phyloP scores from a whole-genome alignment of 2,329 filamentous ascomycete species.

The Aplosporella prunicola region DNA sequence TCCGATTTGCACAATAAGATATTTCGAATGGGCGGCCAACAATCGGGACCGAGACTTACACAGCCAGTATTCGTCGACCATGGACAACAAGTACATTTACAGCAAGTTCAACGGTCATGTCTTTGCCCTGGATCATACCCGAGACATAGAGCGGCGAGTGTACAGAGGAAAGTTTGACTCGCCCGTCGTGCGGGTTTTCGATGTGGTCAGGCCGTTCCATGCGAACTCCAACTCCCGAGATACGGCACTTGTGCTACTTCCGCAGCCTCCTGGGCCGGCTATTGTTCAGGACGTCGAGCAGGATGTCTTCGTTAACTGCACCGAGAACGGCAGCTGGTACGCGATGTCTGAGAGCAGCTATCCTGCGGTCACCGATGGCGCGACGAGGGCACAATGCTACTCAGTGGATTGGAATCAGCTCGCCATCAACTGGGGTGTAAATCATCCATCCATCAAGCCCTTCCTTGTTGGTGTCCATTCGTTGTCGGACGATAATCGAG shows the following conservation, averaged over 20 bases:
- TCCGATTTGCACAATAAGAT: conserved; percentile 79
- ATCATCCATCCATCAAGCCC: conserved; percentile 22
- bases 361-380: conserved; percentile 69
- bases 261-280: conserved; percentile 65
- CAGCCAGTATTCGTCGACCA: conserved; percentile 67
- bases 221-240: conserved; percentile 55
- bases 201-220: conserved; percentile 67
- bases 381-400: conserved; percentile 49
- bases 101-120: conserved; percentile 77
- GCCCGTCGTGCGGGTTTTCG: conserved; percentile 81
- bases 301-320: conserved; percentile 73
- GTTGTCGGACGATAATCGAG: conserved; percentile 14
- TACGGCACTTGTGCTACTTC: conserved; percentile 70
- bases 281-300: conserved; percentile 31
- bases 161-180: conserved; percentile 54
- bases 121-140: conserved; percentile 65
- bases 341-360: conserved; percentile 82
- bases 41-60: conserved; percentile 81
- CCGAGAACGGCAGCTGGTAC: conserved; percentile 82
- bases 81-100: conserved; percentile 84
- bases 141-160: conserved; percentile 27
- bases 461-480: conserved; percentile 33
- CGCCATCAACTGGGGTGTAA: conserved; percentile 18
- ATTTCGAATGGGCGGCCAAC: conserved; percentile 91
- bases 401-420: conserved; percentile 24